Percentiles rank a stretch among this genome's conserved stretches.
These are phyloP conservation scores for Candida ascalaphidarum DNA, from an alignment of 805 yeast species.

Conservation along the genomic window DNA sequence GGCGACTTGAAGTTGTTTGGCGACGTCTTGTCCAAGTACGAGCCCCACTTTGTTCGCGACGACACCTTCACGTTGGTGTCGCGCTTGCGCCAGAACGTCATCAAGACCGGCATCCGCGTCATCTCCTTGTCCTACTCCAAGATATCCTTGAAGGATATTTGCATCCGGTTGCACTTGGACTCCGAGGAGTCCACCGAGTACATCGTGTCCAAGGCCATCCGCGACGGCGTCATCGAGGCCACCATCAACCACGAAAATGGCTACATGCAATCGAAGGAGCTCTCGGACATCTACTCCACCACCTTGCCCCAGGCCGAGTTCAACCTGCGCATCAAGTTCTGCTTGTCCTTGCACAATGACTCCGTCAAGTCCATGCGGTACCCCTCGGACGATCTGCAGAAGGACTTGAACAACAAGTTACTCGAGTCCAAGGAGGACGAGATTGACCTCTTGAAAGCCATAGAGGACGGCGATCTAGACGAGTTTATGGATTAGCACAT, in stretches of 20 bases:
- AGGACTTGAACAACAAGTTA: constrained; percentile 14
- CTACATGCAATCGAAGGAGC: constrained; percentile 83
- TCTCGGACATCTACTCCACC: constrained; percentile 81
- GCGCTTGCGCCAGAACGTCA: constrained; percentile 91
- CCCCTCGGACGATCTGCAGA: constrained; percentile 40
- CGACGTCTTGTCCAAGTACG: constrained; percentile 57
- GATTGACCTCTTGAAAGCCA: constrained; percentile 35
- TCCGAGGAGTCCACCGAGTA: constrained; percentile 95
- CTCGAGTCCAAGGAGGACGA: constrained; percentile 31
- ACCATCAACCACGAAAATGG: constrained; percentile 85
- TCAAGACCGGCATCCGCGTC: constrained; percentile 93
- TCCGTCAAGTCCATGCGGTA: constrained; percentile 93
- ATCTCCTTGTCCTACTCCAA: constrained; percentile 85
- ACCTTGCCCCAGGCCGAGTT: constrained; percentile 78
- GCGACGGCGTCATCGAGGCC: constrained; percentile 97
- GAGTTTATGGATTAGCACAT: constrained; percentile 34
- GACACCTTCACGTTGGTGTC: constrained; percentile 77
- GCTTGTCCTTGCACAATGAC: constrained; percentile 84
- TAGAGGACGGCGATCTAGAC: constrained; percentile 49
- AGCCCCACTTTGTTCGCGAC: constrained; percentile 57
- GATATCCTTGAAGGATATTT: constrained; percentile 88
- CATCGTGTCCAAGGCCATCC: constrained; percentile 91
- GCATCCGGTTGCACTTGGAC: constrained; percentile 85
- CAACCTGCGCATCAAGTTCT: constrained; percentile 90
- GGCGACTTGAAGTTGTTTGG: constrained; percentile 86